Evolutionary conservation across 495 filamentous ascomycete species (phyloP), one percentile per base, ranked within the genome.

Genomic region (Penicillium ochrochloron): DNA sequence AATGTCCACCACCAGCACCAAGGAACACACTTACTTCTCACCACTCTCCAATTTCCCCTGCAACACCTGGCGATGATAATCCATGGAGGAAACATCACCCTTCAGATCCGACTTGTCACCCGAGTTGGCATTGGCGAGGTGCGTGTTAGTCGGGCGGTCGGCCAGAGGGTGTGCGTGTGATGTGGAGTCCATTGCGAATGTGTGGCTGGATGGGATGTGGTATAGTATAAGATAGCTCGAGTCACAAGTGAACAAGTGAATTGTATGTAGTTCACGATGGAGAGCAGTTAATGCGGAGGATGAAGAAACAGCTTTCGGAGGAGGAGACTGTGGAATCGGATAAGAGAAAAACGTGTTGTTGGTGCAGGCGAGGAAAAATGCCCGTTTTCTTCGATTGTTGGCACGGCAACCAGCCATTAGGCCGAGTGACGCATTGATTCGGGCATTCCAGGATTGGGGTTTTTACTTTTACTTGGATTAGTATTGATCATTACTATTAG

Each of bases 1-100:
- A 11, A 15, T 9, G 3, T 9, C 5, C 44, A 50, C 0, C 10
- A 50, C n/a, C n/a, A 21, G 12, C 31, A 11, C 23, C 31, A 23
- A 23, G 5, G 39, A 21, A 41, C 14, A 56, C 41, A 78, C 84
- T 74, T 80, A 94, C 91, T 87, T 85, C 50, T 86, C 86, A 67
- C 86, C 77, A 37, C 65, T 73, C 34, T 90, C 86, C 57, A 94
- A 77, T 78, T 89, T 90, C 37, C 82, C 86, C 76, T 93, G 87
- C 61, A 96, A 73, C 19, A 89, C 79, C 76, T 93, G 88, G 44
- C 92, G 88, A 75, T 94, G 92, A 68, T 93, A 89, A 59, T 94
- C 92, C 84, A 96, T 88, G 21, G 78, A 80, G 39, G 75, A 75
- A 21, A 77, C 62, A 56, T 73, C 73, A 25, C 68, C 60, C 71